phyloP scores from a whole-genome alignment of 2,329 filamentous ascomycete genomes.

The Furcasterigmium furcatum region DNA sequence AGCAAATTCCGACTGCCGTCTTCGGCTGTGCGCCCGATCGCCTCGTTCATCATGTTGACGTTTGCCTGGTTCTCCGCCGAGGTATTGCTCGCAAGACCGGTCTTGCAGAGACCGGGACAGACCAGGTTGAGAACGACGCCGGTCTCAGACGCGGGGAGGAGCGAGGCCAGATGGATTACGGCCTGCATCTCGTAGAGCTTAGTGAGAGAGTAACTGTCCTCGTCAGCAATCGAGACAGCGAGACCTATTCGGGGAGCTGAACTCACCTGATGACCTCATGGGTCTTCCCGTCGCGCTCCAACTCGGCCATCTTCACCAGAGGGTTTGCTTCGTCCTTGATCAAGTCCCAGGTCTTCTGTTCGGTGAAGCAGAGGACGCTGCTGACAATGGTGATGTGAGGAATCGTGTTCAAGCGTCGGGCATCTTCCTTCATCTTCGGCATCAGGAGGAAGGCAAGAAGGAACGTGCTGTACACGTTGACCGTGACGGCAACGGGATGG shows the following conservation, averaged over 20 bases:
- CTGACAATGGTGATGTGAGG: conserved; percentile 19
- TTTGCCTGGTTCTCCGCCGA: not conserved
- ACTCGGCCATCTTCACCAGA: not conserved
- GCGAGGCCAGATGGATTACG: conserved; percentile 19
- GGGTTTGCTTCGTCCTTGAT: conserved; percentile 1
- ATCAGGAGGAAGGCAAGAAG: conserved; percentile 16
- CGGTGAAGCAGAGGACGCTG: conserved; percentile 7
- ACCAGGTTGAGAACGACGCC: conserved; percentile 26
- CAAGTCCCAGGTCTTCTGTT: conserved; percentile 11
- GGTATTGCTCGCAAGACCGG: conserved; percentile 10
- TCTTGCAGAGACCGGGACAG: conserved; percentile 24
- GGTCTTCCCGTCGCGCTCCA: not conserved
- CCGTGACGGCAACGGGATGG: conserved; percentile 44
- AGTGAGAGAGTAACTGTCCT: conserved; percentile 18
- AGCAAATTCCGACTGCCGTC: conserved; percentile 22
- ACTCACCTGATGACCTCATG: not conserved
- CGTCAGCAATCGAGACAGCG: no score
- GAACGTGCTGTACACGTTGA: conserved; percentile 19
- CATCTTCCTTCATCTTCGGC: conserved; percentile 18
- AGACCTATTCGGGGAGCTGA: not conserved
- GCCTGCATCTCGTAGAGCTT: conserved; percentile 23
- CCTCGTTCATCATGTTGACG: conserved; percentile 1
- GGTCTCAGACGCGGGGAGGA: conserved; percentile 17
- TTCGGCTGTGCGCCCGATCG: conserved; percentile 18
- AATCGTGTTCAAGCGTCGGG: conserved; percentile 14